Percentiles rank a stretch among this genome's conserved stretches.
Evolutionary conservation across 352 stramenopile species (phyloP).

Genomic region (Phytophthora sansomeana): DNA sequence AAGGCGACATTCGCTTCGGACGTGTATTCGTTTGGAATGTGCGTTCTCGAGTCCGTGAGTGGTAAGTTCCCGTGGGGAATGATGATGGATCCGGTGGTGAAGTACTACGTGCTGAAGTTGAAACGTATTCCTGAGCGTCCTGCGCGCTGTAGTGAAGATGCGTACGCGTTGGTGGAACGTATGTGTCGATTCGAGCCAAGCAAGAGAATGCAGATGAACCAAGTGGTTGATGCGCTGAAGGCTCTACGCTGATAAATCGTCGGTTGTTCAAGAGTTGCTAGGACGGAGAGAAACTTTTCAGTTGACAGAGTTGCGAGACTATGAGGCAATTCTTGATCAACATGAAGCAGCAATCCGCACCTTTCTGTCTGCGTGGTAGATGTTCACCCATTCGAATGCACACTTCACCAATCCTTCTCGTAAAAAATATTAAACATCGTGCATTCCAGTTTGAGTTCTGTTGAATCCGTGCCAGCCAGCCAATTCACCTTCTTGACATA

Average conservation of each 20-base stretch:
- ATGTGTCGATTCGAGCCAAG: conserved; percentile 15
- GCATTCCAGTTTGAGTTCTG: too few relatives aligned
- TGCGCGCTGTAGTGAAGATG: conserved; percentile 10
- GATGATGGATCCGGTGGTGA: conserved; percentile 1
- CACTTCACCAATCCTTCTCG: too few relatives aligned
- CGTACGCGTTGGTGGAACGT: conserved; percentile 6
- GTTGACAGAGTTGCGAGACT: too few relatives aligned
- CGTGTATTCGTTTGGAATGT: conserved; percentile 39
- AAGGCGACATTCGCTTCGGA: conserved; percentile 22
- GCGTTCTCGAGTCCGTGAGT: conserved; percentile 12
- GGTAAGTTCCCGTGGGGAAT: conserved; percentile 17
- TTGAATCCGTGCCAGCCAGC: too few relatives aligned
- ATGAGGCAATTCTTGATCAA: too few relatives aligned
- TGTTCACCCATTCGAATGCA: too few relatives aligned
- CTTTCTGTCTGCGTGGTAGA: too few relatives aligned
- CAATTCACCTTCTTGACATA: not conserved
- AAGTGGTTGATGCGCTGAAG: conserved; percentile 4
- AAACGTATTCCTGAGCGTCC: conserved; percentile 14
- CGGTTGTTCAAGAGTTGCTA: too few relatives aligned
- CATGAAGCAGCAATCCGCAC: too few relatives aligned
- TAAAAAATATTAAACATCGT: too few relatives aligned
- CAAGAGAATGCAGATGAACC: not conserved
- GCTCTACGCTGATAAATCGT: not conserved
- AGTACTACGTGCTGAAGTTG: not conserved
- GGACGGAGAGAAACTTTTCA: too few relatives aligned